These are phyloP conservation scores for Colletotrichum eremochloae DNA, from an alignment of 2,329 filamentous ascomycete species.

Conservation along the genomic window DNA sequence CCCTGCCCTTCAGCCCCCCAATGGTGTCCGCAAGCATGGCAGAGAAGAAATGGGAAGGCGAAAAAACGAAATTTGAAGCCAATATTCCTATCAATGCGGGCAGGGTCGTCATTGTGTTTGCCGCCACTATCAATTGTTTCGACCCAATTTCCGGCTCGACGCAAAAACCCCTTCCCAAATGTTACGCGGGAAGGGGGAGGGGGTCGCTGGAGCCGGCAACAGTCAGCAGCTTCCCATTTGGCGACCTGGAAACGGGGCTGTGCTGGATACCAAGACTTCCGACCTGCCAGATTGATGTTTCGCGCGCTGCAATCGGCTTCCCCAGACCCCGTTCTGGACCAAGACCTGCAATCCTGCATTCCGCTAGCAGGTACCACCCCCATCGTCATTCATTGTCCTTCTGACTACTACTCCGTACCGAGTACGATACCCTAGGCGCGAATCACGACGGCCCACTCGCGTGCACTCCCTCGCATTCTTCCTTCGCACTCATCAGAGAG, in stretches of 20 bases:
- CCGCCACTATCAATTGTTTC: slow-evolving; percentile 28
- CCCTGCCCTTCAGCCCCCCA: slow-evolving; percentile 18
- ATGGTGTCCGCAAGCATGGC: slow-evolving; percentile 18
- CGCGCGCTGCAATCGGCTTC: slow-evolving; percentile 39
- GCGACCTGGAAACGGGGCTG: slow-evolving; percentile 38
- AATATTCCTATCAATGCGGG: slow-evolving; percentile 2
- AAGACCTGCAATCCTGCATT: slow-evolving; percentile 38
- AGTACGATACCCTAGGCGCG: neutral
- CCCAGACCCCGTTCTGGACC: slow-evolving; percentile 37
- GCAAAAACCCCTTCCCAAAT: slow-evolving; percentile 7
- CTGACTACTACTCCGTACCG: slow-evolving; percentile 13
- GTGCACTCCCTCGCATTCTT: neutral
- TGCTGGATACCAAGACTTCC: slow-evolving; percentile 40
- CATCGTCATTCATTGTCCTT: slow-evolving; percentile 11
- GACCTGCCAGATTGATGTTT: slow-evolving; percentile 42
- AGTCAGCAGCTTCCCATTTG: slow-evolving; percentile 28
- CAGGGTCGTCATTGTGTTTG: slow-evolving; percentile 11
- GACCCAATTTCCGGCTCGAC: slow-evolving; percentile 26
- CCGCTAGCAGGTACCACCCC: slow-evolving; percentile 15
- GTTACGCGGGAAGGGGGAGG: neutral
- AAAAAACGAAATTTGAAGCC: slow-evolving; percentile 16
- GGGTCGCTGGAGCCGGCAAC: slow-evolving; percentile 2
- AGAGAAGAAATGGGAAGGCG: neutral
- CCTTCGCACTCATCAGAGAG: neutral
- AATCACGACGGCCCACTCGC: slow-evolving; percentile 19